Conservation (phyloP, 1,284 basidiomycete genomes). For the Laetiporus sulphureus region DNA sequence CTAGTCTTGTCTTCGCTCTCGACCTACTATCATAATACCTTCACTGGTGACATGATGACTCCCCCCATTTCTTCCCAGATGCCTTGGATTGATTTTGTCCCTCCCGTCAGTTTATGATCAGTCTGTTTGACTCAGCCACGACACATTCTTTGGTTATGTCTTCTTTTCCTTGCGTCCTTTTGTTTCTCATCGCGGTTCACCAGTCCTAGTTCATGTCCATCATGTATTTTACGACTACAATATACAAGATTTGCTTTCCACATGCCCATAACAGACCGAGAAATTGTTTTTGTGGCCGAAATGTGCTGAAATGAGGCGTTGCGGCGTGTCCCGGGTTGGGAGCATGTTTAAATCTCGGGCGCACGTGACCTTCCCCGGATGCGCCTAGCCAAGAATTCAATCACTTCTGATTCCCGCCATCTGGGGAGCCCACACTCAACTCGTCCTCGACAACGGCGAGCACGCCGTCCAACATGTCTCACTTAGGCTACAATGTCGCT, state of each 20-base stretch:
- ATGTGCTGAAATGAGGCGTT: background rate
- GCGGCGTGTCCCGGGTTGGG: background rate
- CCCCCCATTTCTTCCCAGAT: background rate
- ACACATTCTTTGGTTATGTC: no score
- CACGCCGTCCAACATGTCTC: slow-evolving; percentile 2
- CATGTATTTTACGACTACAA: background rate
- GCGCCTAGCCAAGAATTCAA: background rate
- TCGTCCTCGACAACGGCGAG: background rate
- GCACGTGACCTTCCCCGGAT: background rate
- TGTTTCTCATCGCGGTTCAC: background rate
- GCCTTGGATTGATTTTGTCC: background rate
- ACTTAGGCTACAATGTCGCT: slow-evolving; percentile 4
- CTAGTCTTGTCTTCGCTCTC: slow-evolving; percentile 1
- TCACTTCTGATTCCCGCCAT: no score
- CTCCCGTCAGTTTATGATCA: background rate
- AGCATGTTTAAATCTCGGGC: no score
- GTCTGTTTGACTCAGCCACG: no score
- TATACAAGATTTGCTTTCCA: background rate
- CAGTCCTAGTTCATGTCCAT: background rate
- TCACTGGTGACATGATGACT: slow-evolving; percentile 5
- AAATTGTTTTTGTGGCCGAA: no score
- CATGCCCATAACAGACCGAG: background rate
- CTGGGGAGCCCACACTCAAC: background rate
- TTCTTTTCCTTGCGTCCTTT: no score
- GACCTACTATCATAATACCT: background rate